These are phyloP conservation scores for Phialophora chinensis DNA, from an alignment of 2,329 filamentous ascomycete species.

Conservation along the genomic window DNA sequence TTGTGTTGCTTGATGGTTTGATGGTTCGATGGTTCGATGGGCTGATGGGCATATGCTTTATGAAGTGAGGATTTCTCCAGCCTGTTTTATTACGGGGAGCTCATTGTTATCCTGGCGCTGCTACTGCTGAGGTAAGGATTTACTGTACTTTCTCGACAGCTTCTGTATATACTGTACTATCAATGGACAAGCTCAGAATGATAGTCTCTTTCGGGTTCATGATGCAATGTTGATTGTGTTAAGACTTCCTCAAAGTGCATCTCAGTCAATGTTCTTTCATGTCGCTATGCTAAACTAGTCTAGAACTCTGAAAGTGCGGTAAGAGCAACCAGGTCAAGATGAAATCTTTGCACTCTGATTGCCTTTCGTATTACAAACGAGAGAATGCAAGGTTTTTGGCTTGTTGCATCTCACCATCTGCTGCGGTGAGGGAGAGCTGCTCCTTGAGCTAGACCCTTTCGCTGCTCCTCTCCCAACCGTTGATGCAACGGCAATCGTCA, in stretches of 20 bases:
- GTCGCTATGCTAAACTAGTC: conserved; percentile 25
- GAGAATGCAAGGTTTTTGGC: background rate
- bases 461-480: background rate
- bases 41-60: conserved; percentile 3
- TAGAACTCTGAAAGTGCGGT: conserved; percentile 18
- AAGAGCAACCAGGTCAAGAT: conserved; percentile 7
- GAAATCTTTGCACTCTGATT: conserved; percentile 2
- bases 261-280: conserved; percentile 18
- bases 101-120: background rate
- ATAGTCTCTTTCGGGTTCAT: background rate
- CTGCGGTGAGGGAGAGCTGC: background rate
- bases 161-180: background rate
- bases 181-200: background rate
- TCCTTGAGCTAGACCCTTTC: background rate
- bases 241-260: background rate
- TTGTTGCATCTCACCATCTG: conserved; percentile 2
- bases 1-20: background rate
- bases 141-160: background rate
- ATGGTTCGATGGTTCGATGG: too few relatives aligned
- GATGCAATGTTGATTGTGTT: background rate
- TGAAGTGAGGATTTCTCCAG: background rate
- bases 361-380: conserved; percentile 2
- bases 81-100: background rate
- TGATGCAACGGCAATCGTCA: background rate
- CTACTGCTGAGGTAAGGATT: background rate